Percentiles rank a stretch among this genome's conserved stretches.
Evolutionary conservation across 768 basidiomycete species (phyloP).

Genomic region (Kwoniella europaea): DNA sequence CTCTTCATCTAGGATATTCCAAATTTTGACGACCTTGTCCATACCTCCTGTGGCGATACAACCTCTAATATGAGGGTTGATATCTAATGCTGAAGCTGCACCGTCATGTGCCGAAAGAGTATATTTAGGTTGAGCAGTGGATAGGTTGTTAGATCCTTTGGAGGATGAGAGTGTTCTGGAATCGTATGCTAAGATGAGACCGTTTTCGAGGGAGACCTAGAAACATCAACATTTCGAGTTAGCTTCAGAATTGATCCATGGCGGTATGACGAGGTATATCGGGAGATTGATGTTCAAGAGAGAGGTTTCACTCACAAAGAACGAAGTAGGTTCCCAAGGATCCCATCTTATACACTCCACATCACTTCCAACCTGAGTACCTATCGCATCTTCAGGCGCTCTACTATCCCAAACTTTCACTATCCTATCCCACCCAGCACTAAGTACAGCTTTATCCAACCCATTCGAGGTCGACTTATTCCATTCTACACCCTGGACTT

Average conservation of each 20-base stretch:
- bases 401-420: slow-evolving; percentile 93
- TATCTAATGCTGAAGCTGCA: slow-evolving; percentile 82
- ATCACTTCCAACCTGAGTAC: slow-evolving; percentile 84
- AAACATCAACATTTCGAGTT: no score
- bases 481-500: slow-evolving; percentile 97
- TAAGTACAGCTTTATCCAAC: slow-evolving; percentile 86
- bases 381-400: slow-evolving; percentile 78
- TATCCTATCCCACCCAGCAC: slow-evolving; percentile 91
- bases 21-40: slow-evolving; percentile 89
- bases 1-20: slow-evolving; percentile 77
- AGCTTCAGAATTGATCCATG: no score
- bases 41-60: slow-evolving; percentile 92
- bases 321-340: slow-evolving; percentile 84
- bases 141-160: slow-evolving; percentile 60
- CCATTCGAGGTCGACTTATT: slow-evolving; percentile 64
- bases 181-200: slow-evolving; percentile 89
- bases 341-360: slow-evolving; percentile 96
- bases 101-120: slow-evolving; percentile 94
- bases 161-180: slow-evolving; percentile 75
- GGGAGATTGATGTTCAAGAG: background rate
- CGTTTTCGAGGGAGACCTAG: slow-evolving; percentile 95
- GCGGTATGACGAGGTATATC: no score
- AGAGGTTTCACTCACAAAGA: slow-evolving; percentile 69
- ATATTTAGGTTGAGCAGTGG: slow-evolving; percentile 69
- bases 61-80: slow-evolving; percentile 86